These are phyloP conservation scores for Nothopassalora personata DNA, from an alignment of 2,329 filamentous ascomycete genomes.

Conservation along the genomic window DNA sequence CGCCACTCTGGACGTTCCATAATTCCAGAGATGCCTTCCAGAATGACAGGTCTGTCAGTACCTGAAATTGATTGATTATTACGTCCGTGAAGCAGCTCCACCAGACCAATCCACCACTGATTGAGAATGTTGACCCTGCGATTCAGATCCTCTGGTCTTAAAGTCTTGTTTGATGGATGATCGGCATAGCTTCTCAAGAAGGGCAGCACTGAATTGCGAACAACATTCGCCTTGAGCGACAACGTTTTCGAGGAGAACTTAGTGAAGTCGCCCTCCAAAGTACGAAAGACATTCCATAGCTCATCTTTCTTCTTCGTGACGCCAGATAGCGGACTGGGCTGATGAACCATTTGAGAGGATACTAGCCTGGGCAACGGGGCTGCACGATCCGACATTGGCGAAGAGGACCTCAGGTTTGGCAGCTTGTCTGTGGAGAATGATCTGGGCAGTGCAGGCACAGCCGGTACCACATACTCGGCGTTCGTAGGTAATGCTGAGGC, in stretches of 20 bases:
- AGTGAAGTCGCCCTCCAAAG: constrained; percentile 62
- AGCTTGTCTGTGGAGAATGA: constrained; percentile 48
- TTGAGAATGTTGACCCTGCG: constrained; percentile 72
- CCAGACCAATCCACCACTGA: constrained; percentile 81
- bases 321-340: constrained; percentile 13
- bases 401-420: constrained; percentile 34
- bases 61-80: constrained; percentile 73
- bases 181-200: constrained; percentile 67
- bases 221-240: constrained; percentile 67
- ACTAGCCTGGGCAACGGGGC: constrained; percentile 41
- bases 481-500: constrained; percentile 1
- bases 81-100: constrained; percentile 74
- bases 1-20: constrained; percentile 91
- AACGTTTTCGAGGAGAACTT: constrained; percentile 73
- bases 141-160: constrained; percentile 78
- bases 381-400: constrained; percentile 33
- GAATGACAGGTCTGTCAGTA: constrained; percentile 72
- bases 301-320: constrained; percentile 59
- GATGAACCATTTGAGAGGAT: constrained; percentile 32
- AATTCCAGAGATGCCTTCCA: constrained; percentile 72
- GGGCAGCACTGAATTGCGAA: constrained; percentile 67
- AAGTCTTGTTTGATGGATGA: constrained; percentile 59
- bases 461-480: constrained; percentile 20
- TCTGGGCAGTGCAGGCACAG: constrained; percentile 40
- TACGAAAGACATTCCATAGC: constrained; percentile 62